Conservation (phyloP, 352 stramenopile genomes). For the Globisporangium recalcitrans region DNA sequence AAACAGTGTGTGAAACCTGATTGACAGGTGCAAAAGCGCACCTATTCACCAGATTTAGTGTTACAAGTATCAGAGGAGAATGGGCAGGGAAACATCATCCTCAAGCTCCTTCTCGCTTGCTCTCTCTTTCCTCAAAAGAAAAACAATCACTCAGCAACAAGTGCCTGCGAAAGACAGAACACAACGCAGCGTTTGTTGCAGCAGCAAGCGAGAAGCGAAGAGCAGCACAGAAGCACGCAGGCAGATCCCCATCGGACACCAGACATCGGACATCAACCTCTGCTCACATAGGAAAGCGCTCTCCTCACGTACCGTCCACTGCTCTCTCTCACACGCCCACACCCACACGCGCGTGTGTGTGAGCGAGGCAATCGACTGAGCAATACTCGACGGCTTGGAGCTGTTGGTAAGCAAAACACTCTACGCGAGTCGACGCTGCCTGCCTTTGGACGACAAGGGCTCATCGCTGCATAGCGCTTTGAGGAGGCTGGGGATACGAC, state of each 20-base stretch:
- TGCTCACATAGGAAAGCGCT: not conserved
- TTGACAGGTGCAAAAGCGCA: no score
- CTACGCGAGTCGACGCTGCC: not conserved
- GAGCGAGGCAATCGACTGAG: not conserved
- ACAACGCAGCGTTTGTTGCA: not conserved
- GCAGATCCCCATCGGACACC: not conserved
- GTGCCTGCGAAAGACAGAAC: no score
- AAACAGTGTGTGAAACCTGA: no score
- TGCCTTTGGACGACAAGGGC: not conserved
- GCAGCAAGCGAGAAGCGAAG: not conserved
- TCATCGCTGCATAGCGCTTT: not conserved
- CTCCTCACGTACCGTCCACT: not conserved
- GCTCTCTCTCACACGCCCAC: not conserved
- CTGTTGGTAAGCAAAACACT: not conserved
- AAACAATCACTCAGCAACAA: not conserved
- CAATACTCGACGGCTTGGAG: not conserved
- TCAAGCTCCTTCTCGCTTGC: not conserved
- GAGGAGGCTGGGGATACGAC: not conserved
- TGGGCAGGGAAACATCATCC: not conserved
- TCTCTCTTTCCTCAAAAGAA: not conserved
- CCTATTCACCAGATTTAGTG: not conserved
- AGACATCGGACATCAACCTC: not conserved
- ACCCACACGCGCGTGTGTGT: not conserved
- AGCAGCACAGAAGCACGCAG: not conserved
- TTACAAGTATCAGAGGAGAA: not conserved